phyloP scores from a whole-genome alignment of 2,329 filamentous ascomycete genomes.

The Stachybotrys echinatus region DNA sequence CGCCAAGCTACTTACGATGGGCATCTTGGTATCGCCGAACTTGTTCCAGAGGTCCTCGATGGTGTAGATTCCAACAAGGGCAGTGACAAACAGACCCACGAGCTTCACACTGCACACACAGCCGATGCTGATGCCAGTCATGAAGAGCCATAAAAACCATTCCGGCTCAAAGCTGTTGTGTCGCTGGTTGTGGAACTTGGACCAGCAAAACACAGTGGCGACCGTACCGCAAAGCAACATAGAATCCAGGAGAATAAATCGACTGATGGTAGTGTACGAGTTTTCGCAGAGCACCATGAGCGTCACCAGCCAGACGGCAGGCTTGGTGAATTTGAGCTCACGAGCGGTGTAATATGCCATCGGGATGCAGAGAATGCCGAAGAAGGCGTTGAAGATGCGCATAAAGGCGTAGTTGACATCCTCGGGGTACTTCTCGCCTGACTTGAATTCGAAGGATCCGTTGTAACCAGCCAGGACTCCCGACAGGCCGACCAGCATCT shows the following conservation, averaged over 20 bases:
- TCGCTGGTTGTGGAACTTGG: constrained; percentile 88
- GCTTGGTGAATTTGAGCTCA: constrained; percentile 79
- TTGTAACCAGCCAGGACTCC: constrained; percentile 97
- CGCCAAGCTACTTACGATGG: constrained; percentile 52
- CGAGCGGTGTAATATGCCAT: constrained; percentile 93
- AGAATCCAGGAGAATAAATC: constrained; percentile 96
- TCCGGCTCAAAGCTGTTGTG: constrained; percentile 80
- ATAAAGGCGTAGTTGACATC: constrained; percentile 98
- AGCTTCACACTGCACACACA: constrained; percentile 99
- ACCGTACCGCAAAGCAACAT: constrained; percentile 99
- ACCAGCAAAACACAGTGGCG: constrained; percentile 93
- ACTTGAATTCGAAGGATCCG: constrained; percentile 99
- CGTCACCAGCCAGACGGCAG: constrained; percentile 90
- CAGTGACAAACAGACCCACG: constrained; percentile 93
- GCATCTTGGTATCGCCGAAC: constrained; percentile 91
- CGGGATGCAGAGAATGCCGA: constrained; percentile 87
- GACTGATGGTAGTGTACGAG: constrained; percentile 97
- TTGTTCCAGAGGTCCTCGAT: constrained; percentile 97
- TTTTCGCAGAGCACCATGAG: constrained; percentile 98
- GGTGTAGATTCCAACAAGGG: constrained; percentile 92
- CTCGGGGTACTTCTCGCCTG: constrained; percentile 87
- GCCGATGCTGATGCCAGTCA: constrained; percentile 92
- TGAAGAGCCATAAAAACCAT: constrained; percentile 92
- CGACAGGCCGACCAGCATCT: constrained; percentile 96
- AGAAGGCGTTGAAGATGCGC: constrained; percentile 94